Percentiles rank a stretch among this genome's conserved stretches.
Conservation (phyloP, 1,284 basidiomycete species). For the Naganishia sp. region DNA sequence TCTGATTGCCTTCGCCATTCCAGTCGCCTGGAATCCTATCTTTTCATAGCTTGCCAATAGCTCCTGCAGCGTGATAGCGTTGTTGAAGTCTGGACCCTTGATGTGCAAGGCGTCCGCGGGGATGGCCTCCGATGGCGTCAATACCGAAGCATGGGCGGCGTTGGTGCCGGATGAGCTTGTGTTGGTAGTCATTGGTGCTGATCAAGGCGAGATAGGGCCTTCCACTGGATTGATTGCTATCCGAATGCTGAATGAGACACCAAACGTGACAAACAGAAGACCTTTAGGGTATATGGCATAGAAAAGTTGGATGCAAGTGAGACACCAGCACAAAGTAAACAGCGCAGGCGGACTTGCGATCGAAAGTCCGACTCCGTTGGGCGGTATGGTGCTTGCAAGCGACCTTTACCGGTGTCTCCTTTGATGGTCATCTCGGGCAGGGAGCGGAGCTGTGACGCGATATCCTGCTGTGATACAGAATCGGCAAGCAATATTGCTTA, state of each 20-base stretch:
- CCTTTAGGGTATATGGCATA: neutral
- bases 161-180: conserved; percentile 33
- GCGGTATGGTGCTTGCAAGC: neutral
- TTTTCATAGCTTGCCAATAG: conserved; percentile 79
- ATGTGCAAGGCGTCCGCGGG: conserved; percentile 72
- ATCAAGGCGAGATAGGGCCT: neutral
- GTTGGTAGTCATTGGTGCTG: conserved; percentile 1
- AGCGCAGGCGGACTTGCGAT: neutral
- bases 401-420: neutral
- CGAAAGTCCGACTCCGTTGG: neutral
- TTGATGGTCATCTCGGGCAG: neutral
- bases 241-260: too few species aligned
- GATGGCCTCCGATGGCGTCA: conserved; percentile 77
- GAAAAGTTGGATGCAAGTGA: neutral
- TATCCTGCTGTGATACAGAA: too few species aligned
- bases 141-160: conserved; percentile 62
- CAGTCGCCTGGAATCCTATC: conserved; percentile 95
- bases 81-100: conserved; percentile 83
- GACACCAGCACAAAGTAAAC: conserved; percentile 25
- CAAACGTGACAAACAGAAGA: too few species aligned
- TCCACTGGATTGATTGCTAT: too few species aligned
- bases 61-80: conserved; percentile 66
- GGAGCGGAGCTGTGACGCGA: too few species aligned
- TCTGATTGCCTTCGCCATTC: conserved; percentile 76
- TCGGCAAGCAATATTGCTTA: too few species aligned